A percentile compares a stretch with the other conserved stretches of the same genome.
Evolutionary conservation across 2,329 filamentous ascomycete species (phyloP).

Genomic region (Botrytis fabae): DNA sequence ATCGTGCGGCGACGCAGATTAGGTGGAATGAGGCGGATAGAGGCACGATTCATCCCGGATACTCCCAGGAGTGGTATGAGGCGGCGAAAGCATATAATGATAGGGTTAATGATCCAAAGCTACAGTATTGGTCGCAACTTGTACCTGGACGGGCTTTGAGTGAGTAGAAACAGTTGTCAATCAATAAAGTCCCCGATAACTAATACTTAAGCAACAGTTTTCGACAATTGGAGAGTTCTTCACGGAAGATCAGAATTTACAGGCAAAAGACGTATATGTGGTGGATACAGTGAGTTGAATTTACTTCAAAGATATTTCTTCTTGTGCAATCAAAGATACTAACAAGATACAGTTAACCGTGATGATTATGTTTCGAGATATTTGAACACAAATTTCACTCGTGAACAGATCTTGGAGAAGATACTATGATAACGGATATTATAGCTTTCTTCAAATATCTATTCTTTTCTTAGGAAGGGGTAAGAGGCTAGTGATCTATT

Average conservation of each 20-base stretch:
- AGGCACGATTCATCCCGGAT: constrained; percentile 50
- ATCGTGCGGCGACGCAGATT: constrained; percentile 55
- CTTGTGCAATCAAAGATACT: neutral
- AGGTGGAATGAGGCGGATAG: constrained; percentile 95
- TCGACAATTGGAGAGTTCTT: constrained; percentile 94
- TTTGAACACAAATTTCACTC: constrained; percentile 65
- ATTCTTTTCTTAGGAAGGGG: accelerated
- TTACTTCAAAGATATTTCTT: neutral
- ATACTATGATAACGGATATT: constrained; percentile 32
- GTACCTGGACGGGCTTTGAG: constrained; percentile 74
- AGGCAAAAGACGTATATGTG: constrained; percentile 84
- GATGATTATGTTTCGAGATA: constrained; percentile 81
- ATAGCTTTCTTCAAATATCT: neutral
- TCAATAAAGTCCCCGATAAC: neutral
- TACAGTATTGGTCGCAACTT: constrained; percentile 80
- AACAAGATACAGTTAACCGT: constrained; percentile 59
- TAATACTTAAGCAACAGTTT: constrained; percentile 55
- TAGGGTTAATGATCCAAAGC: constrained; percentile 63
- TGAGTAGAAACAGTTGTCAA: constrained; percentile 47
- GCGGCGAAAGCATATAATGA: constrained; percentile 74
- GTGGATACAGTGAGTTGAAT: constrained; percentile 74
- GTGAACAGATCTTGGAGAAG: constrained; percentile 34
- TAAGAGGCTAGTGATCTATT: no score
- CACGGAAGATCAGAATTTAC: constrained; percentile 84
- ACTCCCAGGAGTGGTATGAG: constrained; percentile 63